Base-by-base conservation (phyloP, 2,329 filamentous ascomycete genomes). In the Fusarium temperatum region DNA sequence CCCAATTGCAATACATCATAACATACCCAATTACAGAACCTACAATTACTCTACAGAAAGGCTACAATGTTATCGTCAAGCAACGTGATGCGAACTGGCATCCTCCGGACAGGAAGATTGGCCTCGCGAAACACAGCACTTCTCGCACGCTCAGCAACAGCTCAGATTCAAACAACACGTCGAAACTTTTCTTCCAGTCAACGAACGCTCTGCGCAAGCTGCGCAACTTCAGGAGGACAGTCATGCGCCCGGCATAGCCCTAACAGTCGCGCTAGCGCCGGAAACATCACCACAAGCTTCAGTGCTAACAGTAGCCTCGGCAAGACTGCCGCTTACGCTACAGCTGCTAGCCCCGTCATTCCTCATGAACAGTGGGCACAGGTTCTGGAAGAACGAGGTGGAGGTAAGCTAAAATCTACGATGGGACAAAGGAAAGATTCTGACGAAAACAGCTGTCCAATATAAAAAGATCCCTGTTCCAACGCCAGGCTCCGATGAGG, bases 321-420 rank as follows among this genome's bases (percentile, higher is more conserved):
- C 41, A 77, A 77, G 51, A 22, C 64, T 20, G 70, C 76, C 7
- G 53, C 74, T 26, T 77, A 78, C 20, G 74, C 75, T 22, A 78
- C 76, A 24, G 42, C 74, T 30, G 66, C 74, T 28, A 64, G 45
- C 3, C 66, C 75, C 10, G 30, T 88, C 57, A 88, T 97, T 78
- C 95, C 95, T 59, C 90, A 87, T 38, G 91, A 91, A 83, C 95
- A 98, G 87, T 96, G 92, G 94, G 95, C 95, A 44, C 93, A 96
- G 83, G 93, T 98, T 75, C 86, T 95, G 76, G 93, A 97, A 82
- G 88, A 93, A 85, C 90, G 87, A 64, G 94, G 93, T 70, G 91
- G 90, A 54, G 87, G 90, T 85, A 85, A 79, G 72, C 68, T 17
- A 4, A 9, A 9, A 4, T 54, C 17, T 7, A 4, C 3, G 7